A percentile compares a stretch with the other conserved stretches of the same genome.
Conservation (phyloP, 2,329 filamentous ascomycete species). For the Apiospora malaysiana region DNA sequence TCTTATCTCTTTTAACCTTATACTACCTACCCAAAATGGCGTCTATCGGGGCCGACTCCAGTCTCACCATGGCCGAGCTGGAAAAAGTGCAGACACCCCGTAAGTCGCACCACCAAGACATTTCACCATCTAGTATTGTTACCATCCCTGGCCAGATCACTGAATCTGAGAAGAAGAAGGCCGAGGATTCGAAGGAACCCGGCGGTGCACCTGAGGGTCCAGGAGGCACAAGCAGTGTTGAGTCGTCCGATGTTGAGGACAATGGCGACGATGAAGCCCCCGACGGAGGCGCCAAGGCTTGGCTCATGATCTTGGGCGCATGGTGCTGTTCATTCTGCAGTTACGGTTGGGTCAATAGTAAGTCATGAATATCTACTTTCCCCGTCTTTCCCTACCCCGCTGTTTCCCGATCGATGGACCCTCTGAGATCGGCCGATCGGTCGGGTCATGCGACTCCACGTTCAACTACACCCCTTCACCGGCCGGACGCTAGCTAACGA, state of each 20-base stretch:
- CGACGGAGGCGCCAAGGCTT: slow-evolving; percentile 33
- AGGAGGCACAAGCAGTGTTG: not conserved
- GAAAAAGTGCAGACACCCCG: slow-evolving; percentile 17
- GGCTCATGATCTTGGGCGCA: slow-evolving; percentile 34
- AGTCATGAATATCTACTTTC: slow-evolving; percentile 39
- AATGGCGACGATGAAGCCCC: slow-evolving; percentile 15
- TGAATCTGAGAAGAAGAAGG: slow-evolving; percentile 10
- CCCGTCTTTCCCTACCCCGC: slow-evolving; percentile 37
- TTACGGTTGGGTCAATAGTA: slow-evolving; percentile 51
- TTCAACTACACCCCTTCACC: not conserved
- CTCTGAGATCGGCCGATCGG: not conserved
- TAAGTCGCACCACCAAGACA: slow-evolving; percentile 16
- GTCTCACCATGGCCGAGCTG: slow-evolving; percentile 10
- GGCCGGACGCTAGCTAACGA: not conserved
- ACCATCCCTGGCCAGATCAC: slow-evolving; percentile 17
- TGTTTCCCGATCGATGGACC: not conserved
- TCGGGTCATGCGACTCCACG: not conserved
- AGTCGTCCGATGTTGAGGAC: not conserved
- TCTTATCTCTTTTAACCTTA: not conserved
- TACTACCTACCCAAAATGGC: not conserved
- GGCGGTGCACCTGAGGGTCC: not conserved
- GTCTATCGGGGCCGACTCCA: not conserved
- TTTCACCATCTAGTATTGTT: not conserved
- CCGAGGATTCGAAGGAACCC: not conserved
- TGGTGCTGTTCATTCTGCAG: slow-evolving; percentile 49